Base-by-base conservation (phyloP, 2,329 filamentous ascomycete species). In the Penicillium sp. region DNA sequence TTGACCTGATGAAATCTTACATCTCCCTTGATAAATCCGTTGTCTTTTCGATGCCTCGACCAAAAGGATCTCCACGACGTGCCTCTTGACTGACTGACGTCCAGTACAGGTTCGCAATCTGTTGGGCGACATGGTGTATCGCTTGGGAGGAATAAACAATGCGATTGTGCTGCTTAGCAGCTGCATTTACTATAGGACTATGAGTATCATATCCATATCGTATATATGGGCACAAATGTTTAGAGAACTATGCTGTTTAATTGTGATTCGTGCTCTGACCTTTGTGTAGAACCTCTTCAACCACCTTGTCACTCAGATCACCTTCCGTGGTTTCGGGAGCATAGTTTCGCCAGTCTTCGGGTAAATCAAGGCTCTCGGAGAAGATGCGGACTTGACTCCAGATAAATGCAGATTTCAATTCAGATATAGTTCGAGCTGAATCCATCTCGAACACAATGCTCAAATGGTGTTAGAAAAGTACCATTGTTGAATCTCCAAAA, bases 71-170 rank as follows among this genome's bases (percentile, higher is more conserved):
- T 46, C 59, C 59, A 34, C 55, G 65, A 16, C 62, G 65, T 9
- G 64, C 59, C 18, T 71, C 72, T 23, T 72, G 72, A 15, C 69
- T 74, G 32, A 79, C 75, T 0, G 76, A 69, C n/a, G 77, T 72
- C 80, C 80, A 82, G 64, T 83, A 83, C 27, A 83, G 66, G 25
- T 72, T 74, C 61, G 82, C 77, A 58, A 84, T 81, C 64, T 83
- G 80, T 57, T 81, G 77, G 21, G 80, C 79, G 49, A 83, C 75
- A 69, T 83, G 80, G 47, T 82, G 78, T 50, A 80, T 78, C 38
- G 81, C 80, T 61, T 82, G 79, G 0, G 76, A 75, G 44, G 79
- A 79, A 70, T 82, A 83, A 39, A 80, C 77, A 52, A 77, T 70
- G 46, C 79, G 80, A 58, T 77, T 79, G 66, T 84, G 81, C 40